phyloP scores from a whole-genome alignment of 805 yeast genomes.

The Spathaspora sp. region DNA sequence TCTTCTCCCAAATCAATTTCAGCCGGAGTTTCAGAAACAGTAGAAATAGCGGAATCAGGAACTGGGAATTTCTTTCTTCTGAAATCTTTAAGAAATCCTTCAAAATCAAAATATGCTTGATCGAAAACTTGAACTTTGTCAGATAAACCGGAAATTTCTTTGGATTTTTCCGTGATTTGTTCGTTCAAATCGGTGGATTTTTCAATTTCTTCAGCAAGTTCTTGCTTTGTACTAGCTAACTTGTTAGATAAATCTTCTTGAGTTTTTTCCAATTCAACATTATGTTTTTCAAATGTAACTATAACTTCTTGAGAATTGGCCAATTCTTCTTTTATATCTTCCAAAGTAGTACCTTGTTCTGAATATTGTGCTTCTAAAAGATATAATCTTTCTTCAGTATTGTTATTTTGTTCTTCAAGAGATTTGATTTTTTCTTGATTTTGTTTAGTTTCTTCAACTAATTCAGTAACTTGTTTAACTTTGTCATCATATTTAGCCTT shows the following conservation, averaged over 20 bases:
- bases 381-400: not conserved
- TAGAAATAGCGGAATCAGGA: not conserved
- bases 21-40: not conserved
- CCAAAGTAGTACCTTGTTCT: not conserved
- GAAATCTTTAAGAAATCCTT: not conserved
- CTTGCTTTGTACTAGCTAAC: slow-evolving; percentile 2
- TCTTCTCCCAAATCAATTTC: not conserved
- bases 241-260: slow-evolving; percentile 4
- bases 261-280: slow-evolving; percentile 1
- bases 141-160: not conserved
- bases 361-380: not conserved
- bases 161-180: not conserved
- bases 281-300: slow-evolving; percentile 3
- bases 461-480: not conserved
- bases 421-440: not conserved
- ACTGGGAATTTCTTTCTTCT: not conserved
- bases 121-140: not conserved
- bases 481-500: not conserved
- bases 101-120: not conserved
- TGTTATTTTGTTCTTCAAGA: not conserved
- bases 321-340: slow-evolving; percentile 1
- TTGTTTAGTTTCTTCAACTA: not conserved
- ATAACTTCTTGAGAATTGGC: slow-evolving; percentile 5
- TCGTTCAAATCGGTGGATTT: not conserved
- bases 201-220: not conserved